Base-by-base conservation (phyloP, 2,329 filamentous ascomycete genomes). In the Herpotrichia juniperi region DNA sequence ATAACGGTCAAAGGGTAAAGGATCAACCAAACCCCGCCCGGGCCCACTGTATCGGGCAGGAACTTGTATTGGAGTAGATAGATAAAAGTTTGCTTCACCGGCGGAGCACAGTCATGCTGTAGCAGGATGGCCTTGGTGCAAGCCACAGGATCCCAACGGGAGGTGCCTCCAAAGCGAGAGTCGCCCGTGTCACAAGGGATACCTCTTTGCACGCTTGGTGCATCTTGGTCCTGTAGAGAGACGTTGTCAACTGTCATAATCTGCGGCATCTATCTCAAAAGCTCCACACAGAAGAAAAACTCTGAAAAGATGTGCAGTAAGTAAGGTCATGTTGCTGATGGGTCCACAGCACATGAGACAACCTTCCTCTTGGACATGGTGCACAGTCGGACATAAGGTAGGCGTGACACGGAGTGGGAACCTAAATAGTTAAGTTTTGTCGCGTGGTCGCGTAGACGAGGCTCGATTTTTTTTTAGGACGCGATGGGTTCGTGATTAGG, bases 401-500 rank as follows among this genome's bases (percentile, higher is more conserved):
- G 52, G 55, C 54, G 54, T 61, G 53, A 62, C 57, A 64, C 64
- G 62, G 64, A 57, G 58, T 43, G 57, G 54, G 42, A 55, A 57
- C 58, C 57, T 53, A 65, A 68, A 65, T 60, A 57, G 57, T 56
- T 58, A 61, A 57, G 57, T 56, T 60, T 62, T 61, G 54, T 63
- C 55, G 59, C 64, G 66, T 63, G 56, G 58, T 64, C 61, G 66
- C 67, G 66, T 65, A 60, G 56, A 56, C 55, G 63, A 58, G 57
- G 64, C 63, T 64, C 63, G 58, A 54, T 53, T 56, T 59, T 57
- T n/a, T 62, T 61, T 57, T 31, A 57, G 58, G 56, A 66, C 68
- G 67, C 68, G 67, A 59, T 56, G 58, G 52, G 55, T 48, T 69
- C 69, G 68, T 62, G 69, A 62, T 61, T 57, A 63, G 50, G 49